Percentiles rank a stretch among this genome's conserved stretches.
Evolutionary conservation across 179 eudicot species (phyloP).

Genomic region (Patellifolia procumbens): DNA sequence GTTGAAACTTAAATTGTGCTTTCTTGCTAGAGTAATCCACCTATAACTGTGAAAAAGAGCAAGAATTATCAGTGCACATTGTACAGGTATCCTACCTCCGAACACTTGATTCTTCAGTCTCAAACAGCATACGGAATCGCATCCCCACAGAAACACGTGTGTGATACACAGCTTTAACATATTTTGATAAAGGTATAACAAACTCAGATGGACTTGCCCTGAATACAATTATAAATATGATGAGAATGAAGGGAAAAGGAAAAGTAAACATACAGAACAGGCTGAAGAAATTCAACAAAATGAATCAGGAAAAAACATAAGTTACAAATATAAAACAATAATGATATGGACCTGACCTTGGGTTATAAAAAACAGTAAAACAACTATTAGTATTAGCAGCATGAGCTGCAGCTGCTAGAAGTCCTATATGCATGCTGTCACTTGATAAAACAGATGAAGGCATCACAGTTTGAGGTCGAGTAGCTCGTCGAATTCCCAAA

Average conservation of each 20-base stretch:
- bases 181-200: constrained; percentile 88
- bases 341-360: constrained; percentile 52
- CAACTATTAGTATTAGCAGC: constrained; percentile 98
- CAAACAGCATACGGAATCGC: constrained; percentile 99
- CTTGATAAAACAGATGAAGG: constrained; percentile 99
- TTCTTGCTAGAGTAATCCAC: constrained; percentile 4
- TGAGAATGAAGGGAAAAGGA: constrained; percentile 17
- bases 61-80: not conserved
- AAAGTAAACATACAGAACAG: not conserved
- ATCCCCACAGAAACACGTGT: constrained; percentile 98
- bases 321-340: not conserved
- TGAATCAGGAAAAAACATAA: not conserved
- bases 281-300: not conserved
- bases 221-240: constrained; percentile 27
- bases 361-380: constrained; percentile 89
- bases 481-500: constrained; percentile 95
- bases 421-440: constrained; percentile 99
- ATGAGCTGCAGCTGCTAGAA: constrained; percentile 99
- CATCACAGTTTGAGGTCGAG: constrained; percentile 98
- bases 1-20: not conserved
- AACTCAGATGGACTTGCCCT: constrained; percentile 99
- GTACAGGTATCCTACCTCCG: constrained; percentile 59
- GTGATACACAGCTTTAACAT: constrained; percentile 91
- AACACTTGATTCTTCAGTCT: constrained; percentile 99
- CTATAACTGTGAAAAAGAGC: not conserved